Percentiles rank a stretch among this genome's conserved stretches.
Conservation (phyloP, 1,139 yeast genomes). For the Sugiyamaella novakii region DNA sequence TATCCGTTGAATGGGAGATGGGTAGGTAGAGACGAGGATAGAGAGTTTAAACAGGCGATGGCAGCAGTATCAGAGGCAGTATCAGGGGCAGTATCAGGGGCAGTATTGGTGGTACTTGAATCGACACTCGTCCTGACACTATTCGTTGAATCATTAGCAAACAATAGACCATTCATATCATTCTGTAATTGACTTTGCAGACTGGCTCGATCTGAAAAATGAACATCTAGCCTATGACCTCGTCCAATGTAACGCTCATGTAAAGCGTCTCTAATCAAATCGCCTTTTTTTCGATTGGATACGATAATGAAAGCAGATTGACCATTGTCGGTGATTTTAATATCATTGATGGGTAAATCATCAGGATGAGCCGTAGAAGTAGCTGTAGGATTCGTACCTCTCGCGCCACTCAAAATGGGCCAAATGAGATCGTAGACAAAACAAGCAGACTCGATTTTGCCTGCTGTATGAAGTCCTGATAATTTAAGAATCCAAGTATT, state of each 20-base stretch:
- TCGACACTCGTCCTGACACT: background rate
- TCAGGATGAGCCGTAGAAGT: no score
- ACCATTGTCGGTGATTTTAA: slow-evolving; percentile 10
- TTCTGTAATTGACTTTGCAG: slow-evolving; percentile 2
- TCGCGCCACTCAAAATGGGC: background rate
- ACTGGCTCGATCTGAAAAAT: slow-evolving; percentile 20
- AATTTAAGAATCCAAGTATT: slow-evolving; percentile 9
- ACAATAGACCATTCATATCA: background rate
- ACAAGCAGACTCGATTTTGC: slow-evolving; percentile 4
- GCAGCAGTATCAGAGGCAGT: background rate
- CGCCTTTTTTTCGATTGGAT: slow-evolving; percentile 23
- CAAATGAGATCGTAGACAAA: slow-evolving; percentile 4
- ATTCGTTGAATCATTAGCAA: no score
- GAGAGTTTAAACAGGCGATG: background rate
- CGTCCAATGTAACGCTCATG: slow-evolving; percentile 32
- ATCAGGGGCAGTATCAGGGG: background rate
- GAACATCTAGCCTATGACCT: slow-evolving; percentile 29
- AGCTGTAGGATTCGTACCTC: no score
- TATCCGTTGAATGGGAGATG: background rate
- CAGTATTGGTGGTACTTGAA: background rate
- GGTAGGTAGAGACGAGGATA: background rate
- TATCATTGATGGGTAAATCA: background rate
- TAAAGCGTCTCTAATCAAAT: slow-evolving; percentile 24
- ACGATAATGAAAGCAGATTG: slow-evolving; percentile 23
- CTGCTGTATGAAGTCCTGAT: background rate